Conservation (phyloP, 75 land plant genomes). For the Cryptomeria japonica region DNA sequence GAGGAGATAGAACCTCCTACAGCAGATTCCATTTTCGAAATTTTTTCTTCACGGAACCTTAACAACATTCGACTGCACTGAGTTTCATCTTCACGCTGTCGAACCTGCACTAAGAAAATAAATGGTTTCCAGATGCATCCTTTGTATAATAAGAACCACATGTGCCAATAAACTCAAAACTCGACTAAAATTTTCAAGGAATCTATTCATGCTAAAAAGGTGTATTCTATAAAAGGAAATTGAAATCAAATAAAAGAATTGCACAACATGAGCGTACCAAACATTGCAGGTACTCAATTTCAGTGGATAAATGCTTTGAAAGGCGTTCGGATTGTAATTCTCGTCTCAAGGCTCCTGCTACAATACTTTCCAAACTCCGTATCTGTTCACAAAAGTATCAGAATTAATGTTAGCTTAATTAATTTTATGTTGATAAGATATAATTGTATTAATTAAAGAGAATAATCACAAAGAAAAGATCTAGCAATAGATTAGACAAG, state of each 20-base stretch:
- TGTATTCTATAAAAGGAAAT: neutral
- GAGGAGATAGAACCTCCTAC: slow-evolving; percentile 1
- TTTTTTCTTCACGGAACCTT: slow-evolving; percentile 20
- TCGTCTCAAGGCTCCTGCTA: slow-evolving; percentile 35
- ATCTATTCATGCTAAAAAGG: neutral
- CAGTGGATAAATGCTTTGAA: slow-evolving; percentile 15
- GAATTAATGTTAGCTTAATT: too few species aligned
- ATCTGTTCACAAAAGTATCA: slow-evolving; percentile 13
- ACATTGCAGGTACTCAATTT: slow-evolving; percentile 22
- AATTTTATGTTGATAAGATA: too few species aligned
- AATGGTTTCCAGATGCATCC: neutral
- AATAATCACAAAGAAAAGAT: too few species aligned
- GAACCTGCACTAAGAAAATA: slow-evolving; percentile 21
- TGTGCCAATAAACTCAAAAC: neutral
- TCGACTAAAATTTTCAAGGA: neutral
- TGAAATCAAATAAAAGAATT: neutral
- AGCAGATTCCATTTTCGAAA: slow-evolving; percentile 18
- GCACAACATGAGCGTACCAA: neutral
- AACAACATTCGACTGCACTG: slow-evolving; percentile 12
- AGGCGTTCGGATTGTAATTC: slow-evolving; percentile 18
- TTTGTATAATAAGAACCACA: neutral
- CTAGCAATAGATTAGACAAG: too few species aligned
- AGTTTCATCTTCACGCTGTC: slow-evolving; percentile 27
- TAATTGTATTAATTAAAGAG: too few species aligned
- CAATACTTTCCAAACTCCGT: slow-evolving; percentile 15